These are phyloP conservation scores for Tritrichomonas musculus DNA, from an alignment of 208 protist species.

Conservation along the genomic window DNA sequence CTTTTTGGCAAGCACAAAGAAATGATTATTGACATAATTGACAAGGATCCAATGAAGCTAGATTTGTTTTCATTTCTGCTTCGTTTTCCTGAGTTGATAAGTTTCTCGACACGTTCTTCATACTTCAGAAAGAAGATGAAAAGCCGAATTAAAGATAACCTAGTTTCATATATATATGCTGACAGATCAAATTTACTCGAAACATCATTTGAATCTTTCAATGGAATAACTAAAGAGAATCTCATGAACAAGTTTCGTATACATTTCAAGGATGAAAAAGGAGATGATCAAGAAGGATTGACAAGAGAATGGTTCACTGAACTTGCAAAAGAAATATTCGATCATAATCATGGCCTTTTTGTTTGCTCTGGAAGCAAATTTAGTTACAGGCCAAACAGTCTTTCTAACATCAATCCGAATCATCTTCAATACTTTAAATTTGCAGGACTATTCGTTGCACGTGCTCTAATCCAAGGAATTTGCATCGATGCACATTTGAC, in stretches of 20 bases:
- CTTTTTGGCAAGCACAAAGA: neutral
- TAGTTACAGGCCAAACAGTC: conserved; percentile 83
- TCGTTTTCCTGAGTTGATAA: neutral
- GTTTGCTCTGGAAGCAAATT: conserved; percentile 30
- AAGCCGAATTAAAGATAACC: neutral
- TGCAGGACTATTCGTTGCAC: neutral
- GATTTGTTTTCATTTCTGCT: neutral
- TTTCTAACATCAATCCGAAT: conserved; percentile 81
- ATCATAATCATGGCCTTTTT: conserved; percentile 44
- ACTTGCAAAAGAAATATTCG: conserved; percentile 38
- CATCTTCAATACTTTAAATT: conserved; percentile 88
- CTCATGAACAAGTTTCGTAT: neutral
- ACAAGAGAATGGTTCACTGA: conserved; percentile 44
- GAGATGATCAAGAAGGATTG: conserved; percentile 40
- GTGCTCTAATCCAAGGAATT: conserved; percentile 41
- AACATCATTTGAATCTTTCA: neutral
- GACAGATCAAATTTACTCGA: neutral
- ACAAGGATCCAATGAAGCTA: neutral
- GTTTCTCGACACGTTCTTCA: neutral
- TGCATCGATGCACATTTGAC: conserved; percentile 92
- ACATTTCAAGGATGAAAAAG: conserved; percentile 42
- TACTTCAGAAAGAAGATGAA: neutral
- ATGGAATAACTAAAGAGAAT: neutral
- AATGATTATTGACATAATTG: neutral
- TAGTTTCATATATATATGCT: neutral